phyloP scores from a whole-genome alignment of 2,329 filamentous ascomycete genomes.

The Monilinia fructicola region DNA sequence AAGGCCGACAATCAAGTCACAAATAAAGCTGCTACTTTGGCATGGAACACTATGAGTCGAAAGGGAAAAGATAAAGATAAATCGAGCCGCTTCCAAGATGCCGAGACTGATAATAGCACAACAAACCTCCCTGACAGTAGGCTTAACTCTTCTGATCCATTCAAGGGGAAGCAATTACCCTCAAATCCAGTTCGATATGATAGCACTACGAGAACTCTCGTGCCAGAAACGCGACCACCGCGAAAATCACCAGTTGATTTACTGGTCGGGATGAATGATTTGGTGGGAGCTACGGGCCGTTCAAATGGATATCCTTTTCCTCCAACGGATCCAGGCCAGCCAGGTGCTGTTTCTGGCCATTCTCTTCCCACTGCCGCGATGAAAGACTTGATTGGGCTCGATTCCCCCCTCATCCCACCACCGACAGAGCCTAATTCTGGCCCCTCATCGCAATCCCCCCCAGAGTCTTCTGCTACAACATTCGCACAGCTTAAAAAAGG shows the following conservation, averaged over 20 bases:
- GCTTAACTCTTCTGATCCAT: conserved; percentile 30
- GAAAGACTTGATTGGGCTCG: conserved; percentile 35
- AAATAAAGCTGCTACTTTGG: conserved; percentile 63
- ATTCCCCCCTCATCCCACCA: conserved; percentile 27
- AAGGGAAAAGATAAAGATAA: conserved; percentile 31
- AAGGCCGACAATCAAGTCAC: conserved; percentile 51
- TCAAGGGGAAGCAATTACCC: conserved; percentile 25
- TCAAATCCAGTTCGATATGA: conserved; percentile 38
- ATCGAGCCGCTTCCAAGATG: conserved; percentile 36
- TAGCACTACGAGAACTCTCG: conserved; percentile 39
- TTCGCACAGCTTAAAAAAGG: conserved; percentile 26
- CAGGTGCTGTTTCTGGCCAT: conserved; percentile 35
- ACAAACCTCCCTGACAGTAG: conserved; percentile 33
- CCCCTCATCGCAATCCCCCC: conserved; percentile 24
- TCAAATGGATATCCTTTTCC: conserved; percentile 40
- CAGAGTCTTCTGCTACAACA: background rate
- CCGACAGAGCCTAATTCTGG: conserved; percentile 30
- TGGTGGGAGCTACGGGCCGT: conserved; percentile 29
- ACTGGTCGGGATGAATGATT: conserved; percentile 31
- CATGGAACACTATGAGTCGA: conserved; percentile 48
- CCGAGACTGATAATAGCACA: conserved; percentile 34
- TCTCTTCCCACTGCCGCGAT: conserved; percentile 33
- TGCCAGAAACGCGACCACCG: conserved; percentile 31
- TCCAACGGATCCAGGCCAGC: conserved; percentile 36
- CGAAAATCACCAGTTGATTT: conserved; percentile 34